phyloP scores from a whole-genome alignment of 2,329 filamentous ascomycete species.

The Phoma sp. region DNA sequence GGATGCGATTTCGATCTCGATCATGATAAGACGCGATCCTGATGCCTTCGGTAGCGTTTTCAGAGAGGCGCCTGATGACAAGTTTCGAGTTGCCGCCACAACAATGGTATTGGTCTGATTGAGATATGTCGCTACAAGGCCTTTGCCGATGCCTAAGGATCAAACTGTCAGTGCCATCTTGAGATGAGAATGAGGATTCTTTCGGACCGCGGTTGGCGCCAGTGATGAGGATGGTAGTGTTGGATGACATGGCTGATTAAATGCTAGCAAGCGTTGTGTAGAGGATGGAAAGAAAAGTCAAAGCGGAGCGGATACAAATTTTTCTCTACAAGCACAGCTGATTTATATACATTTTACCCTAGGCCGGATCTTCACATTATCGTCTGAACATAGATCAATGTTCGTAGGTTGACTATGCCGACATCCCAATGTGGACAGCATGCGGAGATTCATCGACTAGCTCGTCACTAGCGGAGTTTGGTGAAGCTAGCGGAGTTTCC shows the following conservation, averaged over 20 bases:
- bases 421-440: too few species aligned
- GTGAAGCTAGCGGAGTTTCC: slow-evolving; percentile 9
- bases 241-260: slow-evolving; percentile 1
- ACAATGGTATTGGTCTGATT: slow-evolving; percentile 47
- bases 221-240: slow-evolving; percentile 36
- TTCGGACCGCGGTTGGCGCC: slow-evolving; percentile 40
- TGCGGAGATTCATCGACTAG: too few species aligned
- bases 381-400: too few species aligned
- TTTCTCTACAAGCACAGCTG: too few species aligned
- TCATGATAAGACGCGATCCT: slow-evolving; percentile 14
- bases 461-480: slow-evolving; percentile 2
- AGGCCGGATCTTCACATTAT: too few species aligned
- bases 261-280: background rate
- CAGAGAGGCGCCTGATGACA: slow-evolving; percentile 32
- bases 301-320: background rate
- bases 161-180: slow-evolving; percentile 5
- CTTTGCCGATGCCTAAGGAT: slow-evolving; percentile 45
- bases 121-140: slow-evolving; percentile 45
- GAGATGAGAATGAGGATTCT: background rate
- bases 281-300: background rate
- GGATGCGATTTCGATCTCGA: slow-evolving; percentile 21
- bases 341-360: too few species aligned
- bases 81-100: slow-evolving; percentile 51
- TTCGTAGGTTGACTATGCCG: background rate
- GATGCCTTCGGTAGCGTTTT: slow-evolving; percentile 27